These are phyloP conservation scores for Fusarium sp. DNA, from an alignment of 2,329 filamentous ascomycete species.

Conservation along the genomic window DNA sequence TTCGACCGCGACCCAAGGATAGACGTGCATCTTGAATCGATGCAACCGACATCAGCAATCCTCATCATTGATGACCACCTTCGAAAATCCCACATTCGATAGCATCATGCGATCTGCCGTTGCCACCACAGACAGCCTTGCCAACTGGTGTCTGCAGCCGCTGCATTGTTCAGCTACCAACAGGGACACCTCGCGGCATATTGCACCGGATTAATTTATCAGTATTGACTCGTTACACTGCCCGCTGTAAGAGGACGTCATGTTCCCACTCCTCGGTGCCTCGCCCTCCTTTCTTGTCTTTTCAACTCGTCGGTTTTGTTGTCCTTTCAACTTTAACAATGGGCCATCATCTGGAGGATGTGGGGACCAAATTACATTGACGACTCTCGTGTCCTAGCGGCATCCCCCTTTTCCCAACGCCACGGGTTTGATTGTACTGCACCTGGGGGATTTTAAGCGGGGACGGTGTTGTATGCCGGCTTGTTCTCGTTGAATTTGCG, in stretches of 20 bases:
- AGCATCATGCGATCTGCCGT: neutral
- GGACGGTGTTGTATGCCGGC: constrained; percentile 18
- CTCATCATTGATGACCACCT: neutral
- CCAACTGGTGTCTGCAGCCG: neutral
- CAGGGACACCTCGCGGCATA: neutral
- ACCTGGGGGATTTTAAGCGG: constrained; percentile 30
- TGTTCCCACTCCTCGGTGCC: constrained; percentile 25
- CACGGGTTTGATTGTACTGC: constrained; percentile 33
- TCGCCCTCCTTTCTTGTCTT: constrained; percentile 7
- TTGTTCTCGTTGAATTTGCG: constrained; percentile 11
- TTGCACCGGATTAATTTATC: constrained; percentile 20
- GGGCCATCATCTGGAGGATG: constrained; percentile 42
- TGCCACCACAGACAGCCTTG: neutral
- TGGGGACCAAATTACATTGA: constrained; percentile 44
- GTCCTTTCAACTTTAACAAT: constrained; percentile 27
- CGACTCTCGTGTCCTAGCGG: constrained; percentile 29
- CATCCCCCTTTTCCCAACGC: constrained; percentile 40
- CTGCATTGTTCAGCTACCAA: neutral
- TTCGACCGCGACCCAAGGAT: constrained; percentile 10
- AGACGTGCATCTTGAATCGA: constrained; percentile 22
- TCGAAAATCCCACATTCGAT: neutral
- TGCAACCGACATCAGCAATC: neutral
- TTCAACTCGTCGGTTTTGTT: constrained; percentile 9
- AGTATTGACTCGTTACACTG: constrained; percentile 19
- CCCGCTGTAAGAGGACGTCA: constrained; percentile 26